Percentiles rank a stretch among this genome's conserved stretches.
Evolutionary conservation across 208 protist species (phyloP).

Genomic region (Leishmania guyanensis): DNA sequence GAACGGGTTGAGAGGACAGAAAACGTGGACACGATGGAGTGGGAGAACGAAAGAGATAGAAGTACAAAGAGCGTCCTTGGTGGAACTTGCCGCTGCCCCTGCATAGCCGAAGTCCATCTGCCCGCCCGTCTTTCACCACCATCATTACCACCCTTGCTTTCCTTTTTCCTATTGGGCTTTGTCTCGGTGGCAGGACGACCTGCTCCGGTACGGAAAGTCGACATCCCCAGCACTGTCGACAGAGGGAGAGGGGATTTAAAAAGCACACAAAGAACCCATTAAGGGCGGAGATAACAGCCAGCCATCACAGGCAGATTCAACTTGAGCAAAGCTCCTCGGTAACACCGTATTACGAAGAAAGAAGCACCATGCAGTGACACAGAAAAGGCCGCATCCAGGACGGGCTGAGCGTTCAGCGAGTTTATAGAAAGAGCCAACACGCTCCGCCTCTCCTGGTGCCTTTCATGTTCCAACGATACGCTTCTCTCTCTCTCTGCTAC

Average conservation of each 20-base stretch:
- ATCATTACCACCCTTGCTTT: too few relatives aligned
- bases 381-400: not conserved
- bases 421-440: not conserved
- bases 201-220: not conserved
- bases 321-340: not conserved
- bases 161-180: not conserved
- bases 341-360: not conserved
- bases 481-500: not conserved
- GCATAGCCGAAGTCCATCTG: not conserved
- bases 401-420: not conserved
- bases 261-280: not conserved
- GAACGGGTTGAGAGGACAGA: not conserved
- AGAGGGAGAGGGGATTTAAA: not conserved
- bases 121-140: not conserved
- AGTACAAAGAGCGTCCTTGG: too few relatives aligned
- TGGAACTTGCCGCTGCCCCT: not conserved
- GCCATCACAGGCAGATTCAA: not conserved
- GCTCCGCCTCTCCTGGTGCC: not conserved
- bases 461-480: not conserved
- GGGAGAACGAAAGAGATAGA: not conserved
- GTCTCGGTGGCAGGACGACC: not conserved
- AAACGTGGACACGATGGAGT: not conserved
- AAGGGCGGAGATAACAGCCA: not conserved
- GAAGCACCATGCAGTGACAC: not conserved
- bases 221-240: not conserved